Conservation (phyloP, 2,329 filamentous ascomycete genomes). For the Setomelanomma holmii region DNA sequence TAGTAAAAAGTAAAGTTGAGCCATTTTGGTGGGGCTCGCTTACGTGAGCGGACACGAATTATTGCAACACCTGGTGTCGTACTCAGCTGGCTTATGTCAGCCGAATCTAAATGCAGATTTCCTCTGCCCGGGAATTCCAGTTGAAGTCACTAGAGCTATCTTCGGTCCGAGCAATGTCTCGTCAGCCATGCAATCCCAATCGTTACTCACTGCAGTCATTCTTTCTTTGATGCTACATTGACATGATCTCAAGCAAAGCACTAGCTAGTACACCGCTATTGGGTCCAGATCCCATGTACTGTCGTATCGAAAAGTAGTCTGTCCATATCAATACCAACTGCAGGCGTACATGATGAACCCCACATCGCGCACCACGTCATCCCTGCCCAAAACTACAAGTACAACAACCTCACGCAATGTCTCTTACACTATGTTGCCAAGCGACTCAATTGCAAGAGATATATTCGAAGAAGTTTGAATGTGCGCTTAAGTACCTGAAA, state of each 20-base stretch:
- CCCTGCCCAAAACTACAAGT: background rate
- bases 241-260: background rate
- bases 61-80: background rate
- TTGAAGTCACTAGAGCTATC: background rate
- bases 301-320: background rate
- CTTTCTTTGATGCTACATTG: background rate
- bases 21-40: too few relatives aligned
- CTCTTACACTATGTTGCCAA: background rate
- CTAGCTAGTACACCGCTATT: background rate
- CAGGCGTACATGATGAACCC: slow-evolving; percentile 1
- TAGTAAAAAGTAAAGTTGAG: background rate
- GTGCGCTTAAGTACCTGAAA: too few relatives aligned
- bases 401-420: background rate
- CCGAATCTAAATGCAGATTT: background rate
- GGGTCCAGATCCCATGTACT: background rate
- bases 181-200: background rate
- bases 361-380: slow-evolving; percentile 13
- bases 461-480: too few relatives aligned
- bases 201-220: background rate
- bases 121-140: background rate
- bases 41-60: background rate
- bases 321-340: background rate
- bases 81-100: background rate
- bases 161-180: background rate
- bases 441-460: background rate